phyloP scores from a whole-genome alignment of 2,329 filamentous ascomycete genomes.

The Stagonosporopsis rhizophila region DNA sequence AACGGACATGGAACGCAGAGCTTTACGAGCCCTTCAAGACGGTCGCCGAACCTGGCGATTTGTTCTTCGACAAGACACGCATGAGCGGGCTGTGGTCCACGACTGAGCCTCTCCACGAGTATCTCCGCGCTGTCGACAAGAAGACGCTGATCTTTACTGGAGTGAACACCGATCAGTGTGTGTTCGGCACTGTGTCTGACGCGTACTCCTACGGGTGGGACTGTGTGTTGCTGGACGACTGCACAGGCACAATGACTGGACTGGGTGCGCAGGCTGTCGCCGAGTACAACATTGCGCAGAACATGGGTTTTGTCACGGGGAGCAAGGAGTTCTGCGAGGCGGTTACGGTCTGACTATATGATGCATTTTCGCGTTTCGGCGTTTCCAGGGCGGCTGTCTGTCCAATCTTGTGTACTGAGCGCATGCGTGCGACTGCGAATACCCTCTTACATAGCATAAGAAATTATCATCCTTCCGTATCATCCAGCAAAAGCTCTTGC shows the following conservation, averaged over 20 bases:
- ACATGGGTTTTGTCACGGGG: slow-evolving; percentile 53
- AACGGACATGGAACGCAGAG: slow-evolving; percentile 53
- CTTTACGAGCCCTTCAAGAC: slow-evolving; percentile 52
- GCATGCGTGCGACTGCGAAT: slow-evolving; percentile 18
- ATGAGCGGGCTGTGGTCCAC: slow-evolving; percentile 54
- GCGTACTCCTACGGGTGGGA: slow-evolving; percentile 53
- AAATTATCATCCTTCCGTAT: background rate
- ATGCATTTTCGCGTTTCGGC: slow-evolving; percentile 1
- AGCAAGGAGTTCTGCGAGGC: slow-evolving; percentile 44
- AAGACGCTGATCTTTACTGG: slow-evolving; percentile 53
- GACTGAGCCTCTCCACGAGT: slow-evolving; percentile 51
- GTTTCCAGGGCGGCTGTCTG: slow-evolving; percentile 10
- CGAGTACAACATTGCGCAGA: slow-evolving; percentile 52
- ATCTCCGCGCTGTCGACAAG: slow-evolving; percentile 50
- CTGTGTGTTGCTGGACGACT: slow-evolving; percentile 52
- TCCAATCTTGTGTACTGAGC: slow-evolving; percentile 2
- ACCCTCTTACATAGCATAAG: slow-evolving; percentile 18
- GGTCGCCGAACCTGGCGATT: slow-evolving; percentile 47
- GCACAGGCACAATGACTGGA: slow-evolving; percentile 52
- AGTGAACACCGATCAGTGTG: slow-evolving; percentile 54
- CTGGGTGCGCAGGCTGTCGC: slow-evolving; percentile 49
- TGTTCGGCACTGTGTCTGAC: slow-evolving; percentile 52
- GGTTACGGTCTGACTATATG: slow-evolving; percentile 3
- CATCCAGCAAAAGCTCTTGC: background rate
- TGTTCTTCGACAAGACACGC: slow-evolving; percentile 54